Evolutionary conservation across 257 asterid species (phyloP).

Genomic region (Thymus mandschuricus): DNA sequence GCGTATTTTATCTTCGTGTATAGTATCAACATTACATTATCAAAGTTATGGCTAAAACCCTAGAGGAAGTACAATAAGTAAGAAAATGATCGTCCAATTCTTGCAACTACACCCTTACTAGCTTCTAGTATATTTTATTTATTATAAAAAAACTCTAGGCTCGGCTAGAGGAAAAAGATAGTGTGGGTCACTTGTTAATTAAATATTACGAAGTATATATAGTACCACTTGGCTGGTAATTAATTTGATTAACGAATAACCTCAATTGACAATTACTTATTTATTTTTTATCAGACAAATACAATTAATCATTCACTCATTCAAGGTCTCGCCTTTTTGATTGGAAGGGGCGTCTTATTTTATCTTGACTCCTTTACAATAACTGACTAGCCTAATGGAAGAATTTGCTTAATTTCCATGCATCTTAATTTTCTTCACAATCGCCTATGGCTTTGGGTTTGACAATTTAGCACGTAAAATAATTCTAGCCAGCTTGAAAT

Average conservation of each 20-base stretch:
- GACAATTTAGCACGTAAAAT: slow-evolving; percentile 11
- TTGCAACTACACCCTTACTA: background rate
- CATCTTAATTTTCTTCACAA: background rate
- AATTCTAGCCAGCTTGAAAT: slow-evolving; percentile 3
- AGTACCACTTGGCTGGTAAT: background rate
- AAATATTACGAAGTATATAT: background rate
- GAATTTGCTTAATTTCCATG: no score
- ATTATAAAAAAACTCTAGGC: background rate
- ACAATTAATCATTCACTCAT: no score
- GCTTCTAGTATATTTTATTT: background rate
- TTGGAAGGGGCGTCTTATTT: no score
- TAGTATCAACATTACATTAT: background rate
- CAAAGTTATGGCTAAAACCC: background rate
- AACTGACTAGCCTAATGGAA: background rate
- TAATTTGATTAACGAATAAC: background rate
- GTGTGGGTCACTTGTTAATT: background rate
- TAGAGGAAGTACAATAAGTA: background rate
- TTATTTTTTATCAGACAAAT: no score
- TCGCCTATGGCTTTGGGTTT: slow-evolving; percentile 11
- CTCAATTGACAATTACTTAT: no score
- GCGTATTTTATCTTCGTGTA: no score
- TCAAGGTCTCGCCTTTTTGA: no score
- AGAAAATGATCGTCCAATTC: background rate
- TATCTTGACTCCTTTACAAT: no score
- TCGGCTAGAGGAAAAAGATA: no score